Evolutionary conservation across 2,329 filamentous ascomycete species (phyloP), one percentile per base, ranked within the genome.

Genomic region (Xylariales sp.): DNA sequence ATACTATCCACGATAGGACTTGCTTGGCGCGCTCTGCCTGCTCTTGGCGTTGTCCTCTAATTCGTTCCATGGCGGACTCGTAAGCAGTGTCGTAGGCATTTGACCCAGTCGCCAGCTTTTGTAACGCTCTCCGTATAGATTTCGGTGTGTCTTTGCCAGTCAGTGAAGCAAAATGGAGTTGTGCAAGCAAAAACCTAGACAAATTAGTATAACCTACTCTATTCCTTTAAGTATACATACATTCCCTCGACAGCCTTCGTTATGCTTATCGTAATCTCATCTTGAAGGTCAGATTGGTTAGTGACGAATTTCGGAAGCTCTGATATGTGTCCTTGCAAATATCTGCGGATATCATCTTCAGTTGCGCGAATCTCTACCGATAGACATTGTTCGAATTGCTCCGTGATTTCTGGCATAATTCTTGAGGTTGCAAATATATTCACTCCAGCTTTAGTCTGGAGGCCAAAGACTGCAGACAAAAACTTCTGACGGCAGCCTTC

Each of bases 1-100:
- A 66, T 1, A 54, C 57, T 8, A 73, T 62, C 70, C 66, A 74
- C 1, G 55, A 53, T 0, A 74, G 40, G 2, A 58, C 52, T n/a
- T 62, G 40, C 6, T 56, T 64, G 0, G 71, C 71, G 71, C 63
- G 53, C 0, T 58, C 41, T n/a, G 29, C 25, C 8, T 59, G 46
- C 3, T 57, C 61, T 1, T 38, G 1, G 0, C 48, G 6, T 35
- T 75, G 69, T 1, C 48, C 43, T n/a, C 63, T 39, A 20, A 76
- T 71, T 15, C 70, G 54, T 3, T 63, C 29, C 52, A 75, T 66
- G 0, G 65, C 62, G 0, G 63, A 45, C 0, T 59, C 43, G 35
- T 77, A 78, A 0, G 64, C 62, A 9, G 47, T 4, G 11, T 66
- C 51, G 12, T 67, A 63, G 3, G 54, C 57, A 10, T 51, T 39